Evolutionary conservation across 768 basidiomycete genomes (phyloP), one percentile per base, ranked within the genome.

Genomic region (Chalciporus sphaerocephalus): DNA sequence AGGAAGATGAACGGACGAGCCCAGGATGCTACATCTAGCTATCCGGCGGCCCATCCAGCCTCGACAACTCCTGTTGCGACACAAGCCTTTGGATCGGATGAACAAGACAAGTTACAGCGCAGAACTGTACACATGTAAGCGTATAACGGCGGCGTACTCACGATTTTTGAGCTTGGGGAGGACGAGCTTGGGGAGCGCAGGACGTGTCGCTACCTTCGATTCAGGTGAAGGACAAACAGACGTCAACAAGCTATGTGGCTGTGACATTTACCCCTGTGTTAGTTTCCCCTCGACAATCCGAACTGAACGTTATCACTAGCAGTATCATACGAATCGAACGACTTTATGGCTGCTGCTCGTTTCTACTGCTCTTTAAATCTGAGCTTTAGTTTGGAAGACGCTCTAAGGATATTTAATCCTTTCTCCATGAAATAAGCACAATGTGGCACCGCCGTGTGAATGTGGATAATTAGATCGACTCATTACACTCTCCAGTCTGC

Each of bases 131-230:
- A 47, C 44, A 47, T 32, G 46, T 51, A 41, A 34, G 54, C 46
- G 23, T 17, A 52, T 47, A 23, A 44, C 56, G 47, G 36, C 15
- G 52, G 46, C 40, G 53, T 68, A 79, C 82, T 80, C 65, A 83
- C 83, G 32, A 56, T 67, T 72, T 75, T 65, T 63, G 64, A 68
- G 67, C 68, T 75, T 74, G 74, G 73, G 72, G 74, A 62, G 43
- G 71, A 70, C 67, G 74, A 63, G 66, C 47, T 51, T 44, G 44
- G 30, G 16, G 50, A 38, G 42, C n/a, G 42, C 44, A 46, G 48
- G 46, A 24, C 22, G 28, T 27, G 20, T n/a, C 17, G 34, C 43
- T 8, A 4, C 24, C 6, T 5, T 36, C 27, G n/a, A 17, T n/a
- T 41, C 33, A 25, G 47, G 28, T 44, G 40, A 36, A 5, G 34